Evolutionary conservation across 169 alveolate genomes (phyloP), one percentile per base, ranked within the genome.

Genomic region (Plasmodium knowlesi): DNA sequence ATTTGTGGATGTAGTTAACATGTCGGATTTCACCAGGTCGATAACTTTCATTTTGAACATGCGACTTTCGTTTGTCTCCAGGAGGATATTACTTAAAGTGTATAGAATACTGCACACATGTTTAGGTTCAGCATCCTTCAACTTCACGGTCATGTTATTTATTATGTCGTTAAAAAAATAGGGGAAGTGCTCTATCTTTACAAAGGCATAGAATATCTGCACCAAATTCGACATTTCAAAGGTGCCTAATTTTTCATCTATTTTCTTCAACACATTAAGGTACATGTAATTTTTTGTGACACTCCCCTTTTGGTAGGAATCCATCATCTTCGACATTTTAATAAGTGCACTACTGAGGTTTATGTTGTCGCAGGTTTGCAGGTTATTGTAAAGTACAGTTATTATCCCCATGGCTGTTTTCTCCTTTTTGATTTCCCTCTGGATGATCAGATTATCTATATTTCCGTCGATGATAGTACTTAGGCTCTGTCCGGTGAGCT

Each of bases 51-150:
- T 79, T 89, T 89, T 89, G 46, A 89, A 89, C n/a, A 9, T 57
- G 3, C 94, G 41, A 79, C 88, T 89, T 30, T 89, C 94, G 82
- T 89, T 89, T n/a, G 94, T 89, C 82, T 89, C 94, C 25, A 89
- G 46, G 2, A 89, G 30, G 25, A 89, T 89, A 32, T 89, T 89
- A 78, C 94, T 89, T 4, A 89, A 16, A 3, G 90, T 89, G 70
- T 89, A 89, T 14, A 89, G 57, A 25, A 89, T 80, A 19, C 94
- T 89, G 41, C 90, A 89, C 39, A 89, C 50, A 3, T 89, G 94
- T 39, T 89, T 89, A 9, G 94, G 74, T 5, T 79, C 82, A 3
- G 79, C 46, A 10, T 89, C 70, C 19, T 78, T 25, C 71, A 89
- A 32, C 61, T 79, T 89, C 6, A 61, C 71, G 22, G 71, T 89